Conservation (phyloP, 192 early-diverging fungal genomes). For the Martensiomyces pterosporus region DNA sequence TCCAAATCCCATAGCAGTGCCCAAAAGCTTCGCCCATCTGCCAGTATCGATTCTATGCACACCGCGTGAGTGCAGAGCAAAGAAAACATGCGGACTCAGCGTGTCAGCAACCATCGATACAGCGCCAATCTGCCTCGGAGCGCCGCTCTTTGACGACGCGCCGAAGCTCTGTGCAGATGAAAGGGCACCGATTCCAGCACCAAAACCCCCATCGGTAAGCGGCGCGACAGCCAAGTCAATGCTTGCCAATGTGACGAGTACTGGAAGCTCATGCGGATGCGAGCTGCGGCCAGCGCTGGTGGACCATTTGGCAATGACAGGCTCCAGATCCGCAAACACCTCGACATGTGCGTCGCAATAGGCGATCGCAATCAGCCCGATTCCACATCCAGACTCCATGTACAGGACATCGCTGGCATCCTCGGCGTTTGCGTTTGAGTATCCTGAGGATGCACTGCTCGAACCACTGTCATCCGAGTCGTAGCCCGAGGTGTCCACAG, state of each 20-base stretch:
- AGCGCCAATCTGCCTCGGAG: constrained; percentile 14
- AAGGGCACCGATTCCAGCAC: no score
- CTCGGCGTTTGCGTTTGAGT: constrained; percentile 12
- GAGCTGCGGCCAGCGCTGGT: constrained; percentile 3
- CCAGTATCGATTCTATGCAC: constrained; percentile 61
- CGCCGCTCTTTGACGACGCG: neutral
- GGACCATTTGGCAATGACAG: constrained; percentile 45
- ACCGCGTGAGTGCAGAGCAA: constrained; percentile 65
- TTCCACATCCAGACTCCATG: constrained; percentile 39
- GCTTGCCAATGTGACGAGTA: constrained; percentile 55
- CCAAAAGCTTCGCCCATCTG: constrained; percentile 50
- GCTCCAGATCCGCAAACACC: constrained; percentile 59
- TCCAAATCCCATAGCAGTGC: constrained; percentile 24
- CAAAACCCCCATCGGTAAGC: constrained; percentile 9
- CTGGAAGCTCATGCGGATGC: constrained; percentile 30
- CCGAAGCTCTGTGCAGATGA: no score
- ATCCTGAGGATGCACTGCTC: no score
- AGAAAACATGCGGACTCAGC: constrained; percentile 60
- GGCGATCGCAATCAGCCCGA: constrained; percentile 56
- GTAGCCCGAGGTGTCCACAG: constrained; percentile 6
- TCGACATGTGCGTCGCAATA: constrained; percentile 60
- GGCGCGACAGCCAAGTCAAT: constrained; percentile 46
- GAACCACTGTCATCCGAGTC: constrained; percentile 18
- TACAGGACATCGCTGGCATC: constrained; percentile 41
- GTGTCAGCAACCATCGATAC: constrained; percentile 58